Evolutionary conservation across 2,329 filamentous ascomycete species (phyloP), one percentile per base, ranked within the genome.

Genomic region (Lecanoromycetidae sp.): DNA sequence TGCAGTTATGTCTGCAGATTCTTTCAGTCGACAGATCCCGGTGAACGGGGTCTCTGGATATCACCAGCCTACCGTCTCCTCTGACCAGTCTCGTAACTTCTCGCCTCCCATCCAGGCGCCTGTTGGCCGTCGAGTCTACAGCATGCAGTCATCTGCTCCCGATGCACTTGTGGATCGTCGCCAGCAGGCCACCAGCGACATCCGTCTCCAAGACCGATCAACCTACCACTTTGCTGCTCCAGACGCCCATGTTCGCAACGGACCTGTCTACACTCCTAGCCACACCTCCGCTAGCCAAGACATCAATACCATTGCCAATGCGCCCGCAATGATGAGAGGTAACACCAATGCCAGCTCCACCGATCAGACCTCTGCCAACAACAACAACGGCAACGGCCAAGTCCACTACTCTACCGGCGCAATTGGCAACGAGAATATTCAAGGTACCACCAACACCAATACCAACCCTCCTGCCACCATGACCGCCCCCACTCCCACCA

Each of bases 51-150:
- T 10, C 5, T 13, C 12, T 6, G 6, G 13, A 15, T n/a, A 12
- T 20, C 46, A 36, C 20, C 19, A n/a, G n/a, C 20, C 34, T 15
- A 15, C 8, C 22, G 15, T 19, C n/a, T n/a, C n/a, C n/a, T n/a
- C n/a, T 34, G 20, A 5, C 2, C n/a, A 13, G 2, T 32, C 29
- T 5, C 25, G 17, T n/a, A 33, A 25, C 23, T 15, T 25, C 4
- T 10, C 23, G 15, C 26, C 43, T 33, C 17, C 25, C n/a, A 29
- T 20, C 26, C 43, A 50, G 17, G 37, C 48, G 13, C 48, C 48
- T 20, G 47, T 50, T 20, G 44, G 38, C 35, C 48, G 44, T 34
- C 44, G 44, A 9, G 29, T 9, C 23, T 23, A 9, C 19, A 9
- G 20, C 4, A 12, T 13, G 15, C 43, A 45, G 19, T 27, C 34